These are phyloP conservation scores for Alternaria brassicae DNA, from an alignment of 2,329 filamentous ascomycete species.

Conservation along the genomic window DNA sequence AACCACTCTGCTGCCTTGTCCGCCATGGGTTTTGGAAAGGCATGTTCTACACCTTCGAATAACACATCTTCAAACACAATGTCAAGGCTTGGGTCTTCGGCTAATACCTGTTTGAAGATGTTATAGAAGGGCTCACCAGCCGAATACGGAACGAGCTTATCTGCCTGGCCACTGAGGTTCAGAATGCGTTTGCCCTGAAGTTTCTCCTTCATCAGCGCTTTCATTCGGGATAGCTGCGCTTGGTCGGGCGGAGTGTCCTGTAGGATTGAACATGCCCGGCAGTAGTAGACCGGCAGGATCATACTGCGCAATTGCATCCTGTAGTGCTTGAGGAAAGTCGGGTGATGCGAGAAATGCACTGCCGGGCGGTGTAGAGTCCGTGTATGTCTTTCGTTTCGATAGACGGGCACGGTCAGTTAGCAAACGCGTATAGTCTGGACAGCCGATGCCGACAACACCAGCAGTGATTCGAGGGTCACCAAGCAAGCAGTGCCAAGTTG, in stretches of 20 bases:
- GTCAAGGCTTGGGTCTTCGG: slow-evolving; percentile 55
- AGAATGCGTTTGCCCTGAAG: slow-evolving; percentile 53
- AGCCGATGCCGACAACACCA: slow-evolving; percentile 82
- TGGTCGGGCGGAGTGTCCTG: slow-evolving; percentile 36
- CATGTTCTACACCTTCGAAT: slow-evolving; percentile 73
- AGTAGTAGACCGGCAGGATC: slow-evolving; percentile 82
- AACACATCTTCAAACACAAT: slow-evolving; percentile 70
- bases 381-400: slow-evolving; percentile 70
- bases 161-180: slow-evolving; percentile 65
- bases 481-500: slow-evolving; percentile 83
- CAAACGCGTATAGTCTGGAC: slow-evolving; percentile 83
- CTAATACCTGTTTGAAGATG: slow-evolving; percentile 67
- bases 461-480: slow-evolving; percentile 80
- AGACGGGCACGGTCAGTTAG: slow-evolving; percentile 79
- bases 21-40: slow-evolving; percentile 73
- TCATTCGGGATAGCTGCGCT: slow-evolving; percentile 46
- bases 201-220: slow-evolving; percentile 51
- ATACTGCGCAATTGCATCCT: slow-evolving; percentile 66
- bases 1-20: slow-evolving; percentile 71
- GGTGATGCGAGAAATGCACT: slow-evolving; percentile 74
- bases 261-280: slow-evolving; percentile 34
- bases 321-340: slow-evolving; percentile 76
- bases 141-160: slow-evolving; percentile 75
- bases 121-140: slow-evolving; percentile 66
- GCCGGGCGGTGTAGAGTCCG: slow-evolving; percentile 62